phyloP scores from a whole-genome alignment of 2,329 filamentous ascomycete genomes.

The Cladosporium velox region DNA sequence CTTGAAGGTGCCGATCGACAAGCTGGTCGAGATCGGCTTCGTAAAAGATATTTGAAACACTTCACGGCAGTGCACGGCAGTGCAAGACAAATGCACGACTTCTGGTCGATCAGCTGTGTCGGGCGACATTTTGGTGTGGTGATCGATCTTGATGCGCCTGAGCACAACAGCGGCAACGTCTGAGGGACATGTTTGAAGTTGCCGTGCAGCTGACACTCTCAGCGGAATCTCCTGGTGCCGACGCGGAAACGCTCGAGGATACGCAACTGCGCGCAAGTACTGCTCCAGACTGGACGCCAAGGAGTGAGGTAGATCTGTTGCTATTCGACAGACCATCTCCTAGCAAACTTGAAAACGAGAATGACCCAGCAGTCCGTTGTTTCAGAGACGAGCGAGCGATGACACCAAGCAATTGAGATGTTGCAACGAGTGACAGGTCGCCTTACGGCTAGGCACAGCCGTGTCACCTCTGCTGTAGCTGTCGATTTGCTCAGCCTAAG shows the following conservation, averaged over 20 bases:
- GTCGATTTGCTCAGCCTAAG: not conserved
- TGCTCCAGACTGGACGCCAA: not conserved
- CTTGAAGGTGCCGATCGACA: constrained; percentile 60
- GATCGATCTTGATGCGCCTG: not conserved
- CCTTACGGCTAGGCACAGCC: not conserved
- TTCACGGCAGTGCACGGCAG: not conserved
- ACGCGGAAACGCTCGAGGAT: not conserved
- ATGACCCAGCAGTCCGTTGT: not conserved
- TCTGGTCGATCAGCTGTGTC: too few relatives aligned
- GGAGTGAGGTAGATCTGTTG: not conserved
- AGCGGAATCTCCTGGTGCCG: too few relatives aligned
- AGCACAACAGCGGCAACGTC: not conserved
- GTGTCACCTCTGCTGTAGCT: not conserved
- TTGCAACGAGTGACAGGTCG: not conserved
- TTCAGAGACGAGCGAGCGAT: not conserved
- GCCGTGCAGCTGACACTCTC: not conserved
- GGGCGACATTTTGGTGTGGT: not conserved
- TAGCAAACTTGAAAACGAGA: too few relatives aligned
- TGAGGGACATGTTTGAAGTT: not conserved
- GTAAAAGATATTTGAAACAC: constrained; percentile 63
- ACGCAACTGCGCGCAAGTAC: too few relatives aligned
- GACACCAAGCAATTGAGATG: not conserved
- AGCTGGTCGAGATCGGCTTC: constrained; percentile 68
- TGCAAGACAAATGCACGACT: not conserved
- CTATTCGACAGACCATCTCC: not conserved